These are phyloP conservation scores for Phytopythium boreale DNA, from an alignment of 352 stramenopile species.

Conservation along the genomic window DNA sequence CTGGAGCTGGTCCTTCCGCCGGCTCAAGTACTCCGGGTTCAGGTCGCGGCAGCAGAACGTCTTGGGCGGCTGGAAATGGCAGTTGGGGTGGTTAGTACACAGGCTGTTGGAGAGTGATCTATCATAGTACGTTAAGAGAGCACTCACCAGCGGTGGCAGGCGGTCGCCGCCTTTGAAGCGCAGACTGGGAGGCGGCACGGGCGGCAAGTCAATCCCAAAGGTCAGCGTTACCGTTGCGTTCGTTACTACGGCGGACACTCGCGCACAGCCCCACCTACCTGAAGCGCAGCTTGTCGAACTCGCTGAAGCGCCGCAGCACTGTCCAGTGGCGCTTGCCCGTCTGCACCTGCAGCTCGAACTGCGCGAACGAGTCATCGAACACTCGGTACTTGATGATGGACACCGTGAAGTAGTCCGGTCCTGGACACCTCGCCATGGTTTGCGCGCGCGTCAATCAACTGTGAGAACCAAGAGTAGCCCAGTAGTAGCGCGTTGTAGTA, in stretches of 20 bases:
- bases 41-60: conserved; percentile 71
- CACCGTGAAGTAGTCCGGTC: conserved; percentile 74
- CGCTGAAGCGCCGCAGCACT: conserved; percentile 64
- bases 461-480: neutral
- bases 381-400: conserved; percentile 49
- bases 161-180: conserved; percentile 38
- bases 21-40: conserved; percentile 63
- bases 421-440: conserved; percentile 18
- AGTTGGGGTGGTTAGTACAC: neutral
- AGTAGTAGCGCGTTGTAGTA: neutral
- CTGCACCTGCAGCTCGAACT: conserved; percentile 70
- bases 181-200: conserved; percentile 21
- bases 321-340: conserved; percentile 69
- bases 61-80: conserved; percentile 42
- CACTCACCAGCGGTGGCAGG: conserved; percentile 36
- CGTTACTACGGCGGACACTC: neutral
- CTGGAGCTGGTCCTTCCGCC: conserved; percentile 48
- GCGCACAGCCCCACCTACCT: conserved; percentile 22
- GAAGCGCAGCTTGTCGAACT: conserved; percentile 53
- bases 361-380: conserved; percentile 44
- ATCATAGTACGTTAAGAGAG: neutral
- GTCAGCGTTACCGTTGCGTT: conserved; percentile 10
- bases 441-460: no score
- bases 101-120: neutral
- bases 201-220: neutral